These are phyloP conservation scores for Talaromyces atroroseus DNA, from an alignment of 2,329 filamentous ascomycete genomes.

Conservation along the genomic window DNA sequence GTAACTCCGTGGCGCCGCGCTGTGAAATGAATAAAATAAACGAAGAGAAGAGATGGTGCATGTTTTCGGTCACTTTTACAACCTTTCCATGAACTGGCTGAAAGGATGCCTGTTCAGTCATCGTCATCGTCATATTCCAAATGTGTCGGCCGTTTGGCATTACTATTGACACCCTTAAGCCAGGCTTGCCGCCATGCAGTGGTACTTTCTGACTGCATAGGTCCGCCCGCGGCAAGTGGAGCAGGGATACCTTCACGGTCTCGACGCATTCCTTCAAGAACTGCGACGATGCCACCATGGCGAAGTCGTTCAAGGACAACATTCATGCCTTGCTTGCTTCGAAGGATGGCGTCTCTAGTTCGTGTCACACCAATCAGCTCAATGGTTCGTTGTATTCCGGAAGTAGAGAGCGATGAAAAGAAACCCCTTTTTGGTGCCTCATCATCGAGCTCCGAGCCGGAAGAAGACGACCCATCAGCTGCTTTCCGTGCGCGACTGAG, in stretches of 20 bases:
- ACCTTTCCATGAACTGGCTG: background rate
- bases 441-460: conserved; percentile 42
- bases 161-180: conserved; percentile 29
- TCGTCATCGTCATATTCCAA: conserved; percentile 23
- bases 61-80: background rate
- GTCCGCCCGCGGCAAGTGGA: conserved; percentile 20
- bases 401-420: conserved; percentile 55
- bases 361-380: conserved; percentile 58
- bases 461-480: conserved; percentile 27
- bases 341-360: conserved; percentile 55
- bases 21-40: conserved; percentile 4
- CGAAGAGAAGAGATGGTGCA: conserved; percentile 11
- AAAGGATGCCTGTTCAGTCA: conserved; percentile 16
- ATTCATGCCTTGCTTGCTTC: conserved; percentile 62
- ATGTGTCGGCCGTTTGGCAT: conserved; percentile 18
- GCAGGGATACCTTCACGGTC: conserved; percentile 46
- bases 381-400: conserved; percentile 57
- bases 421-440: conserved; percentile 51
- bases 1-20: conserved; percentile 14
- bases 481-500: conserved; percentile 34
- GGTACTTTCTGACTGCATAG: conserved; percentile 37
- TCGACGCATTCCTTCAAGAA: conserved; percentile 64
- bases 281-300: conserved; percentile 60
- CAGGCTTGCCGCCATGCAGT: conserved; percentile 25
- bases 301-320: conserved; percentile 60